Evolutionary conservation across 2,329 filamentous ascomycete species (phyloP).

Genomic region (Xylariales sp.): DNA sequence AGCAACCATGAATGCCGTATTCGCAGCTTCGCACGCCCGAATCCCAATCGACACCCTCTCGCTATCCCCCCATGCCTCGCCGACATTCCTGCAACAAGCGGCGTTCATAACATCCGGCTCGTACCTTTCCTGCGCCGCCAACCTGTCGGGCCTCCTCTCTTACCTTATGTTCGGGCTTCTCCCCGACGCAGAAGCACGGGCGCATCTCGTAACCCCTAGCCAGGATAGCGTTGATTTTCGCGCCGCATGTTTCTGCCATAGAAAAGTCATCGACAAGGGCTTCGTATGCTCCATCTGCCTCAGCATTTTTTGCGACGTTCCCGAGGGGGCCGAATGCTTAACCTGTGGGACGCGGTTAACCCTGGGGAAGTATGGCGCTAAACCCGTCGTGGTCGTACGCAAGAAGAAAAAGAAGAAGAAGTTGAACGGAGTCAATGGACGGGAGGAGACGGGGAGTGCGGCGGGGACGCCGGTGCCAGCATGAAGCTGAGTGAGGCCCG

Average conservation of each 20-base stretch:
- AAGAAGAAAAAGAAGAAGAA: constrained; percentile 76
- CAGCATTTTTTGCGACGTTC: constrained; percentile 78
- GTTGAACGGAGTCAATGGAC: constrained; percentile 42
- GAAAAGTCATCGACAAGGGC: constrained; percentile 82
- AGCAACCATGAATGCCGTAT: constrained; percentile 96
- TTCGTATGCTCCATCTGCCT: constrained; percentile 96
- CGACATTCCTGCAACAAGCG: constrained; percentile 92
- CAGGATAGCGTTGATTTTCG: constrained; percentile 90
- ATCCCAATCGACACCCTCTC: constrained; percentile 92
- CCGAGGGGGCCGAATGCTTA: constrained; percentile 63
- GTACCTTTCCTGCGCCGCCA: constrained; percentile 43
- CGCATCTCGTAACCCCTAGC: constrained; percentile 70
- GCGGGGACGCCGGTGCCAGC: constrained; percentile 53
- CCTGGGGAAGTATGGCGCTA: constrained; percentile 71
- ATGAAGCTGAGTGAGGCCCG: too few species aligned
- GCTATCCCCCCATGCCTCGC: constrained; percentile 62
- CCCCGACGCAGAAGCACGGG: constrained; percentile 52
- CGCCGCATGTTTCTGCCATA: constrained; percentile 97
- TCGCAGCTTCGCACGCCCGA: constrained; percentile 81
- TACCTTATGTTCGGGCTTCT: constrained; percentile 95
- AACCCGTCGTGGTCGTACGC: constrained; percentile 68
- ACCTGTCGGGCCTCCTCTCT: constrained; percentile 72
- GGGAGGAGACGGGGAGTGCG: constrained; percentile 55
- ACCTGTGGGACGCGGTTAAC: constrained; percentile 77
- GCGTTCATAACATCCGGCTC: constrained; percentile 57